These are phyloP conservation scores for Phytophthora litchii DNA, from an alignment of 352 stramenopile genomes.

Conservation along the genomic window DNA sequence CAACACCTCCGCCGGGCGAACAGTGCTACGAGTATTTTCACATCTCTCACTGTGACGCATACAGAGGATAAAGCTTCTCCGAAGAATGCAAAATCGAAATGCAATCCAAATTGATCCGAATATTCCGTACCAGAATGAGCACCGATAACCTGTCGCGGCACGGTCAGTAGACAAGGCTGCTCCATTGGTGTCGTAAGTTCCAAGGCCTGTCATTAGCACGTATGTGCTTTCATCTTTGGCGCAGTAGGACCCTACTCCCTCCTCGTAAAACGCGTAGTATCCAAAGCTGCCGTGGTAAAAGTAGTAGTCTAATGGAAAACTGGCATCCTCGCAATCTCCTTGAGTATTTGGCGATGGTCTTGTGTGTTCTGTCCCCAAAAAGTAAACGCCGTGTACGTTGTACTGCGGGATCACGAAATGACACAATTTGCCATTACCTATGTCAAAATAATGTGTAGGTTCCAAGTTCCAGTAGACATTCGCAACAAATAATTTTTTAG, in stretches of 20 bases:
- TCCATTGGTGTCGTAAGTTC: slow-evolving; percentile 25
- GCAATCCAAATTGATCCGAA: slow-evolving; percentile 14
- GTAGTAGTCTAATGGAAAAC: slow-evolving; percentile 15
- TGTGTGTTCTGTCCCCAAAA: slow-evolving; percentile 3
- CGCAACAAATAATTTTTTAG: slow-evolving; percentile 19
- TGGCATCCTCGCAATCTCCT: slow-evolving; percentile 10
- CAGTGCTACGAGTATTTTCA: background rate
- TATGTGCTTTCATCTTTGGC: slow-evolving; percentile 13
- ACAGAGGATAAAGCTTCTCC: slow-evolving; percentile 20
- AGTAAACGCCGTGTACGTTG: slow-evolving; percentile 19
- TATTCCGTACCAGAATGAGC: slow-evolving; percentile 23
- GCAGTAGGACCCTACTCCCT: slow-evolving; percentile 22
- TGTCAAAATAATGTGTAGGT: slow-evolving; percentile 16
- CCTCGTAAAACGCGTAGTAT: slow-evolving; percentile 27
- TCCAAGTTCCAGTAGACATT: slow-evolving; percentile 29
- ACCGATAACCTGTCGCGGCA: slow-evolving; percentile 4
- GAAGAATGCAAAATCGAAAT: slow-evolving; percentile 15
- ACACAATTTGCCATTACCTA: slow-evolving; percentile 11
- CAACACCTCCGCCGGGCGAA: slow-evolving; percentile 13
- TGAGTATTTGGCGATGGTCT: slow-evolving; percentile 5
- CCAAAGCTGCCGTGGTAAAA: slow-evolving; percentile 24
- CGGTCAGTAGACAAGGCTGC: slow-evolving; percentile 1
- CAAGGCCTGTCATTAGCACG: slow-evolving; percentile 6
- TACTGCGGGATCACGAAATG: slow-evolving; percentile 30
- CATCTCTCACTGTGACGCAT: slow-evolving; percentile 6